Evolutionary conservation across 2,329 filamentous ascomycete genomes (phyloP).

Genomic region (Fusarium palustre): DNA sequence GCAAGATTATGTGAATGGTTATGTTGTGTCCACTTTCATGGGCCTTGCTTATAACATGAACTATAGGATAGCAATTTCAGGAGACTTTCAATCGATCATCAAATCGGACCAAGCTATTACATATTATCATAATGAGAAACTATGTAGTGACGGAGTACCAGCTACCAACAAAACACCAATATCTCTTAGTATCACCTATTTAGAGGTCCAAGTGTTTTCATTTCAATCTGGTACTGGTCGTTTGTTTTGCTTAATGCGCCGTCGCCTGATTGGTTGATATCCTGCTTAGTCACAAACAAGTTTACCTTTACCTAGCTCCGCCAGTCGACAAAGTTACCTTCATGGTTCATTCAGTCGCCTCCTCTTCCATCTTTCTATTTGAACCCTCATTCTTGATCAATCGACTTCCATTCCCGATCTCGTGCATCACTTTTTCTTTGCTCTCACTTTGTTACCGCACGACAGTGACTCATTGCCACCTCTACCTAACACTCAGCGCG

Average conservation of each 20-base stretch:
- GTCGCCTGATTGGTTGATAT: slow-evolving; percentile 25
- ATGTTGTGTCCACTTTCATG: not conserved
- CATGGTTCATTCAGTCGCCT: slow-evolving; percentile 32
- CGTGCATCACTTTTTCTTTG: not conserved
- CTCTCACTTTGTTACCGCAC: not conserved
- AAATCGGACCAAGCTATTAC: not conserved
- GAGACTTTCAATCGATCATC: not conserved
- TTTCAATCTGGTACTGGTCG: not conserved
- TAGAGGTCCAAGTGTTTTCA: not conserved
- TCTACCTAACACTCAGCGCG: not conserved
- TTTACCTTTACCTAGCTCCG: slow-evolving; percentile 32
- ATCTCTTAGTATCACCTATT: not conserved
- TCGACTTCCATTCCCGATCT: slow-evolving; percentile 9
- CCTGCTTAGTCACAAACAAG: slow-evolving; percentile 38
- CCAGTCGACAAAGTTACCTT: slow-evolving; percentile 35
- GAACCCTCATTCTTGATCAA: slow-evolving; percentile 18
- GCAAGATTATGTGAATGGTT: not conserved
- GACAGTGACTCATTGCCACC: not conserved
- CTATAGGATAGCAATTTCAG: not conserved
- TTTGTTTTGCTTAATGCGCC: slow-evolving; percentile 19
- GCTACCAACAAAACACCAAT: too few species aligned
- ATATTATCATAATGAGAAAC: not conserved
- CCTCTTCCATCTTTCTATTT: slow-evolving; percentile 27
- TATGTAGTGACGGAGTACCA: too few species aligned
- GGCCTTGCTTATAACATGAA: not conserved